Evolutionary conservation across 768 basidiomycete genomes (phyloP), one percentile per base, ranked within the genome.

Genomic region (Lactifluus piperatus): DNA sequence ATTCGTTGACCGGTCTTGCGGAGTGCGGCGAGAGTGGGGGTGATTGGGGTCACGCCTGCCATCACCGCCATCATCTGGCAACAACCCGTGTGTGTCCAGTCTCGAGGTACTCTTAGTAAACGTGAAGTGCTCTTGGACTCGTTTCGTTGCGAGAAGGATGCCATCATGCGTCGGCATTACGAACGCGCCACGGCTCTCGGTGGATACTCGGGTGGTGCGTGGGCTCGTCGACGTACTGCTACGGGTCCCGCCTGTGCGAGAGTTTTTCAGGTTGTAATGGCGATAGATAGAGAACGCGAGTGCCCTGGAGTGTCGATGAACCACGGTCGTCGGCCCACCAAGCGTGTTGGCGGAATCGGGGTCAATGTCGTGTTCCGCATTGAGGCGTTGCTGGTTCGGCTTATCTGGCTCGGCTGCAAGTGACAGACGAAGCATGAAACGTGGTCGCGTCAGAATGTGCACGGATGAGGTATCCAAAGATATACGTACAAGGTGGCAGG

Each of bases 301-400:
- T 4, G 86, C 85, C 55, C 86, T 82, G 1, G 90, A 88, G 68
- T 92, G 90, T 64, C 88, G 88, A 71, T 92, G 91, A 32, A 92
- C 81, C 54, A 86, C 83, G 34, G 81, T 77, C 24, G 76, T 74
- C 0, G 88, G 87, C 1, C 86, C 85, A 34, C 76, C 77, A 32
- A 70, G 72, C 6, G 69, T 71, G 36, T 75, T 76, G 5, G 68
- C 72, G 32, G 69, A 70, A 60, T 73, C 79, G 0, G 77, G 77
- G 62, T 80, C 82, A 26, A 76, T 73, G 54, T 82, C 74, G 57
- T 81, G 82, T 8, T 76, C 76, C 44, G 88, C 74, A 51, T 81
- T 81, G 24, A 91, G 73, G 22, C 88, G 83, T 63, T 89, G 86
- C 58, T 86, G 85, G 9, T 78, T 77, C 14, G 78, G 79, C 69